A percentile compares a stretch with the other conserved stretches of the same genome.
phyloP scores from a whole-genome alignment of 257 asterid species.

The Solanum megistacrolobum region DNA sequence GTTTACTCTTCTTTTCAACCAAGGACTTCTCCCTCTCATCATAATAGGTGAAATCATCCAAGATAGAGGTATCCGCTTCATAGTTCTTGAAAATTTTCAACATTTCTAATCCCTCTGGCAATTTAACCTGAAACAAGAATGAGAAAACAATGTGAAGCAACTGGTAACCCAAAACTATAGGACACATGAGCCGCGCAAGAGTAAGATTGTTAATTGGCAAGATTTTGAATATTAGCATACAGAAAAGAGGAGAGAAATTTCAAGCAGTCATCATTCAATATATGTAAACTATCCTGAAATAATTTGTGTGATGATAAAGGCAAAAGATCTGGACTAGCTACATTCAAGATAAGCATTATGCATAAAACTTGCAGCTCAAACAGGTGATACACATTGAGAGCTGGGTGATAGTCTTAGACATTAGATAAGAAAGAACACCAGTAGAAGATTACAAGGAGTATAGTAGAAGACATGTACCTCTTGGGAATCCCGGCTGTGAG shows the following conservation, averaged over 20 bases:
- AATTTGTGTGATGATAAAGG: background rate
- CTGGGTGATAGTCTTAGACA: background rate
- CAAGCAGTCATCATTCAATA: background rate
- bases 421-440: background rate
- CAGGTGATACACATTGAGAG: background rate
- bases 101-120: conserved; percentile 87
- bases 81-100: conserved; percentile 72
- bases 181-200: background rate
- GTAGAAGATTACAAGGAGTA: conserved; percentile 2
- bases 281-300: background rate
- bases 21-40: conserved; percentile 80
- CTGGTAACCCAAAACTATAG: background rate
- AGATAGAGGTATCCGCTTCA: conserved; percentile 78
- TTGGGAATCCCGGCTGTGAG: conserved; percentile 99
- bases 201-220: background rate
- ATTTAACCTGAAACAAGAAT: conserved; percentile 56
- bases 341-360: background rate
- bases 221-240: background rate
- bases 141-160: background rate
- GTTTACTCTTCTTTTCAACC: conserved; percentile 77
- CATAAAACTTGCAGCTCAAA: background rate
- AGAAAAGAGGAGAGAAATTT: background rate
- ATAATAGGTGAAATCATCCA: conserved; percentile 83
- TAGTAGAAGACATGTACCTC: conserved; percentile 45
- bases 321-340: background rate